A percentile compares a stretch with the other conserved stretches of the same genome.
phyloP scores from a whole-genome alignment of 257 asterid genomes.

The Leonotis leonurus region DNA sequence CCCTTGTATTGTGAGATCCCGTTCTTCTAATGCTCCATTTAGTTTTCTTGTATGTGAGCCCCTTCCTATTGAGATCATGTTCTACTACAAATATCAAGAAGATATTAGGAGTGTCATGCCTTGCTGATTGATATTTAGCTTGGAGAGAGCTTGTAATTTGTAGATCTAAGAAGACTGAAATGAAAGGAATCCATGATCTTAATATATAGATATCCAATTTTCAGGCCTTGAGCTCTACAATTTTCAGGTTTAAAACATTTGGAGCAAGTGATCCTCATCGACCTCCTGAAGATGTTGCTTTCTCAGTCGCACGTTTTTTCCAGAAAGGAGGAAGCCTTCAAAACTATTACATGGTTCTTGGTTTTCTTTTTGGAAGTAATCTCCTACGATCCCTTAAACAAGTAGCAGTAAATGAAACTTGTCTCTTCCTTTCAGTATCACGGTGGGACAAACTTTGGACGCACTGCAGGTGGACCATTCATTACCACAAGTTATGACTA shows the following conservation, averaged over 20 bases:
- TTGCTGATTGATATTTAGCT: not conserved
- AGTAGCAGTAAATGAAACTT: slow-evolving; percentile 9
- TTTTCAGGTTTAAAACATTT: slow-evolving; percentile 74
- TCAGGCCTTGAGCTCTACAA: slow-evolving; percentile 11
- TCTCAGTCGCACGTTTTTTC: slow-evolving; percentile 86
- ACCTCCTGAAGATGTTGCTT: slow-evolving; percentile 91
- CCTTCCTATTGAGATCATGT: not conserved
- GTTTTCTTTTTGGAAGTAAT: not conserved
- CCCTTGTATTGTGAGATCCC: not conserved
- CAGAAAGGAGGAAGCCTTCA: slow-evolving; percentile 93
- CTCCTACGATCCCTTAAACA: not conserved
- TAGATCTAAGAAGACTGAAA: not conserved
- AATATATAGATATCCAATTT: not conserved
- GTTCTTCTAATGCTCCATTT: not conserved
- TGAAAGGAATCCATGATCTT: not conserved
- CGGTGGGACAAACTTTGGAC: slow-evolving; percentile 97
- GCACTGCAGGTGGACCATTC: slow-evolving; percentile 95
- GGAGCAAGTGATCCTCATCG: slow-evolving; percentile 89
- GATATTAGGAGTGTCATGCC: not conserved
- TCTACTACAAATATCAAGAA: not conserved
- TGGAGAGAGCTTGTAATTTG: not conserved
- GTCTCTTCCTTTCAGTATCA: slow-evolving; percentile 52
- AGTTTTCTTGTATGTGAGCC: not conserved
- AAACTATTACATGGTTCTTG: slow-evolving; percentile 80
- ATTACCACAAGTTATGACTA: slow-evolving; percentile 93